Evolutionary conservation across 306 rosid genomes (phyloP), one percentile per base, ranked within the genome.

Genomic region (Fragaria ananassa): DNA sequence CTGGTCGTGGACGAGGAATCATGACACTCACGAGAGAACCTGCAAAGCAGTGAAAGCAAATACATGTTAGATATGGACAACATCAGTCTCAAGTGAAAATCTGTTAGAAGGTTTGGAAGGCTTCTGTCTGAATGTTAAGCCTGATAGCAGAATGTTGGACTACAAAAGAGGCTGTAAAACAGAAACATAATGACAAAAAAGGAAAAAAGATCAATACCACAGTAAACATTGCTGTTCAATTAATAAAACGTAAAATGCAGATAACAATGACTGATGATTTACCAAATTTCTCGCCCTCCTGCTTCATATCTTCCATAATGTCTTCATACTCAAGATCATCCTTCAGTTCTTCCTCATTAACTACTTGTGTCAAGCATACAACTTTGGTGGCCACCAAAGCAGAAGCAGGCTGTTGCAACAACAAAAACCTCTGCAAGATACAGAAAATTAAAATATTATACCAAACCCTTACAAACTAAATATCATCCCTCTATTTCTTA

Each of bases 201-300:
- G 27, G 17, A 63, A 81, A 54, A 41, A 85, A 74, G 75, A 86
- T 86, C 78, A 81, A 90, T 86, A 82, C 49, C 54, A 71, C 79
- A 74, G 61, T 57, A 66, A 76, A 67, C 62, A 72, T 75, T 65
- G 56, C 41, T 66, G n/a, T n/a, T 53, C 44, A 17, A 83, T 41
- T 31, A 72, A 53, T 23, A 53, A 8, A 0, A 79, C 47, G n/a
- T 23, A 60, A 37, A 31, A 49, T 19, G 23, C 10, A 42, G 17
- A 19, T 8, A 17, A 44, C 13, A 14, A 64, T 6, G 7, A 25
- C 60, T 42, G 27, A 50, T 39, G 44, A 34, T 29, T 72, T 86
- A 96, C 99, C 99, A 73, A 92, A 96, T 85, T 92, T 92, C 71
- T 89, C 91, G 75, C 99, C 93, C 78, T 95, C 99, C 53, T 85